Evolutionary conservation across 441 rosid genomes (phyloP), one percentile per base, ranked within the genome.

Genomic region (Macaranga tanarius): DNA sequence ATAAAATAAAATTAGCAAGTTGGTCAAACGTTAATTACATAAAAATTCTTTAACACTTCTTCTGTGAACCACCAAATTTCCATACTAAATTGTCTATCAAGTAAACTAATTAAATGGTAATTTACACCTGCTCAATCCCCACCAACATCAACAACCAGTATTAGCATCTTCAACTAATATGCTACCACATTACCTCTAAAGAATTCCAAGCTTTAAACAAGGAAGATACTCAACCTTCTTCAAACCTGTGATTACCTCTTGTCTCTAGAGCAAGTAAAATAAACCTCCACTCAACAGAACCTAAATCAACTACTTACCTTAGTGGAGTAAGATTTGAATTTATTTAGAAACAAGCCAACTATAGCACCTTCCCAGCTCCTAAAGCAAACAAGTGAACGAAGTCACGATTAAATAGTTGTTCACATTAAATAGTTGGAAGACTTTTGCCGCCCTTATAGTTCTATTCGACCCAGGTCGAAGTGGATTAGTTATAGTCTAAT

Each of bases 351-450:
- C 5, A 20, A 48, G 11, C 54, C 54, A 62, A 64, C 47, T 63
- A 51, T 64, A 64, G 75, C 47, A 51, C 15, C 61, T 40, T 60
- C n/a, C 75, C 69, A 25, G 4, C 22, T 56, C 55, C 22, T 25
- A 11, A 62, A 62, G 75, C 51, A 72, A 72, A n/a, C n/a, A n/a
- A n/a, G n/a, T n/a, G n/a, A n/a, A n/a, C n/a, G n/a, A n/a, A n/a
- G n/a, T n/a, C n/a, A n/a, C n/a, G n/a, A n/a, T n/a, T n/a, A n/a
- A n/a, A n/a, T n/a, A n/a, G n/a, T n/a, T n/a, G n/a, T n/a, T n/a
- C n/a, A n/a, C n/a, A n/a, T n/a, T n/a, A n/a, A n/a, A n/a, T n/a
- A n/a, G n/a, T n/a, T n/a, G n/a, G n/a, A n/a, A n/a, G n/a, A n/a
- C n/a, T n/a, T n/a, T n/a, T n/a, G n/a, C n/a, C n/a, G n/a, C n/a